Percentiles rank a stretch among this genome's conserved stretches.
phyloP scores from a whole-genome alignment of 768 basidiomycete genomes.

The Rhodotorula diobovata region DNA sequence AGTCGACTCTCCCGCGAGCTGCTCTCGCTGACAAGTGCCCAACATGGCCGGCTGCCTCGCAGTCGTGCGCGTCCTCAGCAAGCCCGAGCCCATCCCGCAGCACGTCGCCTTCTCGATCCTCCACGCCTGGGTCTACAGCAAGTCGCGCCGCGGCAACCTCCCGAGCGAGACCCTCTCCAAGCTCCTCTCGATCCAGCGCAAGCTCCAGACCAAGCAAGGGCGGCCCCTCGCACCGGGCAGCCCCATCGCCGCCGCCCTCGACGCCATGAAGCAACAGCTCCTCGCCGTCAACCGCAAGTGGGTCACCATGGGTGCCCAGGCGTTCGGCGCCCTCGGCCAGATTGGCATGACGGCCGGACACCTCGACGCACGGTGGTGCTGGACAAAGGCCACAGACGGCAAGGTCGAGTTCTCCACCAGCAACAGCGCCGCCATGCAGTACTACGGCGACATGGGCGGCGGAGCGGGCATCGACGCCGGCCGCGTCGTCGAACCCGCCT shows the following conservation, averaged over 20 bases:
- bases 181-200: slow-evolving; percentile 50
- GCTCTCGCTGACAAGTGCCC: background rate
- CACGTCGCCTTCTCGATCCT: slow-evolving; percentile 7
- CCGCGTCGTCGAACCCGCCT: slow-evolving; percentile 14
- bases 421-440: background rate
- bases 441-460: slow-evolving; percentile 9
- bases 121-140: background rate
- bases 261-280: slow-evolving; percentile 25
- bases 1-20: background rate
- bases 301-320: slow-evolving; percentile 10
- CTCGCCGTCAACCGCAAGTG: slow-evolving; percentile 27
- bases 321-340: slow-evolving; percentile 34
- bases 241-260: slow-evolving; percentile 16
- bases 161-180: slow-evolving; percentile 11
- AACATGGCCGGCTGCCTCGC: background rate
- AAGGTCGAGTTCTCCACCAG: slow-evolving; percentile 30
- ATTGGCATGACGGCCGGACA: slow-evolving; percentile 22
- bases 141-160: slow-evolving; percentile 1
- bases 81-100: slow-evolving; percentile 11
- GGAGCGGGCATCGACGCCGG: slow-evolving; percentile 31
- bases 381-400: slow-evolving; percentile 34
- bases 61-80: slow-evolving; percentile 26
- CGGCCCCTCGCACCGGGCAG: background rate
- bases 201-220: slow-evolving; percentile 55
- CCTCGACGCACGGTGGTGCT: slow-evolving; percentile 19